Base-by-base conservation (phyloP, 192 early-diverging fungal genomes). In the Thamnidium elegans region DNA sequence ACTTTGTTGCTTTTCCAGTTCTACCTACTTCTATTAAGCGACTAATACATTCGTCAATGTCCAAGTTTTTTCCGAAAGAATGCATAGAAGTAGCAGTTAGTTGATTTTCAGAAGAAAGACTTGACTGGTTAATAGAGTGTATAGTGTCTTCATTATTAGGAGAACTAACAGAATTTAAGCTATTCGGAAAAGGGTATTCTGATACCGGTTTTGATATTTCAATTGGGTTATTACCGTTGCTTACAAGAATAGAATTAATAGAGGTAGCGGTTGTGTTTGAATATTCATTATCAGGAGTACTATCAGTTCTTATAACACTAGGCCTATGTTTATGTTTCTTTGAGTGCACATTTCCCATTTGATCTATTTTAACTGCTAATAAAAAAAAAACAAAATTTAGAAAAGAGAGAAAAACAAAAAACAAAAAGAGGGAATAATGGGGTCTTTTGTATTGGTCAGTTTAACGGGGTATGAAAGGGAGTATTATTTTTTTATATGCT, bases 1-100 rank as follows among this genome's bases (percentile, higher is more conserved):
- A 76, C 69, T 94, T 94, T 34, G 85, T 19, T 10, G 43, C 47
- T 50, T 64, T 70, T 11, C 15, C 44, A 9, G 19, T 50, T 26
- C 31, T 55, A 14, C 68, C 68, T 1, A 70, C 68, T 26, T 56
- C 52, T 30, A 70, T 47, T 10, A 70, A 62, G 0, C 68, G 60
- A 39, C 50, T 54, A 42, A 70, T 70, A 42, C 68, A 70, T 58
- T 70, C 68, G 43, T 70, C 68, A 56, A 70, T 70, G 21, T 70
- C 68, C n/a, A 70, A 43, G 46, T 63, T 64, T 20, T 52, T 46
- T 0, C 62, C 68, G 14, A 64, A 44, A 19, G 62, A 64, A n/a
- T 45, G 44, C 14, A 58, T n/a, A 2, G 68, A 63, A 1, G 50
- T 76, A 14, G 69, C 70, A 13, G 70, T 71, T 20, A 72, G 56